Percentiles rank a stretch among this genome's conserved stretches.
Evolutionary conservation across 1,284 basidiomycete species (phyloP).

Genomic region (Melampsora americana): DNA sequence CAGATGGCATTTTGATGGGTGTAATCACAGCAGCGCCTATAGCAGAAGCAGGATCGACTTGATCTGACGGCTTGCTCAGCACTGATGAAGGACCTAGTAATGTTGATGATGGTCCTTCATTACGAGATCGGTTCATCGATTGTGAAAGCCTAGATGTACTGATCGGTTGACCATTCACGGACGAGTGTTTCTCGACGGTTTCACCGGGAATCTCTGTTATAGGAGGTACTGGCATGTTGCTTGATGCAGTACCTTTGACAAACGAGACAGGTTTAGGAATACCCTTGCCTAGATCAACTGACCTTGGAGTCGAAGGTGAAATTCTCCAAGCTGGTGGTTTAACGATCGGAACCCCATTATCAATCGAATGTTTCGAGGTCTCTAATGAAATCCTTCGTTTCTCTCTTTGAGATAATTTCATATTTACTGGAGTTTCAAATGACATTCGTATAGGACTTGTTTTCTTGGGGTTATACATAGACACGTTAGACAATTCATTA

Average conservation of each 20-base stretch:
- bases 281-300: no score
- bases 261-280: no score
- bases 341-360: not conserved
- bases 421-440: not conserved
- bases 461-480: not conserved
- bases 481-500: no score
- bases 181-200: no score
- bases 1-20: constrained; percentile 8
- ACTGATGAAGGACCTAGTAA: not conserved
- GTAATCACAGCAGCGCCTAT: constrained; percentile 49
- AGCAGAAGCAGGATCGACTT: constrained; percentile 45
- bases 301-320: no score
- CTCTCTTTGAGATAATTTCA: constrained; percentile 40
- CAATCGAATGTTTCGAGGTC: constrained; percentile 11
- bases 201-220: no score
- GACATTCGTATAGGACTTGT: not conserved
- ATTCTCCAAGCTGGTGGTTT: constrained; percentile 30
- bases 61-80: not conserved
- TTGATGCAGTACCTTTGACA: no score
- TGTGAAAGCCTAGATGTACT: no score
- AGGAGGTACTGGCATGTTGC: no score
- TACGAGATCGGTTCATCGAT: no score
- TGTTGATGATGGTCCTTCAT: not conserved
- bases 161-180: no score
- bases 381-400: constrained; percentile 27